phyloP scores from a whole-genome alignment of 257 asterid genomes.

The Solanum sparsipilum region DNA sequence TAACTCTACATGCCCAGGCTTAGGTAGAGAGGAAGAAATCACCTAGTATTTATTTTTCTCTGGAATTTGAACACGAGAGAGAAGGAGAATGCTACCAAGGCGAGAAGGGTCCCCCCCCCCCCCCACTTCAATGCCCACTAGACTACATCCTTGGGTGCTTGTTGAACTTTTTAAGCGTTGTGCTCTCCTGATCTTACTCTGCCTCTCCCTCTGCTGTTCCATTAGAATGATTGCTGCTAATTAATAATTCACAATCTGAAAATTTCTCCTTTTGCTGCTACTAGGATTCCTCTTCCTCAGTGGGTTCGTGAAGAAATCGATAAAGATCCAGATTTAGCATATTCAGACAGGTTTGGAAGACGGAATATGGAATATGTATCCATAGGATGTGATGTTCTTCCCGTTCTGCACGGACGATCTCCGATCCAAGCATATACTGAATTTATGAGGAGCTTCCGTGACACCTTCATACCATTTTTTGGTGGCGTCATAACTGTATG shows the following conservation, averaged over 20 bases:
- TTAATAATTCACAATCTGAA: neutral
- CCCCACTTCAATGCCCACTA: neutral
- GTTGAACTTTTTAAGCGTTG: neutral
- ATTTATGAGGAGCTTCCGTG: conserved; percentile 67
- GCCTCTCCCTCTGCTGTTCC: neutral
- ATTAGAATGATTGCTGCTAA: neutral
- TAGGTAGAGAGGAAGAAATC: neutral
- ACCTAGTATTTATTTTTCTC: neutral
- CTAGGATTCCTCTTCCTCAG: conserved; percentile 71
- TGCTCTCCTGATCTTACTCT: neutral
- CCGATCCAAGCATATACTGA: conserved; percentile 76
- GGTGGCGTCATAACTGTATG: conserved; percentile 64
- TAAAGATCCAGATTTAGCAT: conserved; percentile 50
- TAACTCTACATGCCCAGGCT: neutral
- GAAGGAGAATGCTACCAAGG: no score
- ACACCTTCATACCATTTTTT: conserved; percentile 49
- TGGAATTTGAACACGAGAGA: neutral
- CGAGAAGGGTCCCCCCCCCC: neutral
- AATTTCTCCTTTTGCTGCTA: neutral
- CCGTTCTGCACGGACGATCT: conserved; percentile 60
- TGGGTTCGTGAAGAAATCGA: conserved; percentile 78
- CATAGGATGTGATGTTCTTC: conserved; percentile 67
- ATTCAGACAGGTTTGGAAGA: conserved; percentile 59
- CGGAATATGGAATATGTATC: conserved; percentile 62
- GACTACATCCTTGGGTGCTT: neutral